Evolutionary conservation across 495 filamentous ascomycete genomes (phyloP), one percentile per base, ranked within the genome.

Genomic region (Aspergillus indologenus): DNA sequence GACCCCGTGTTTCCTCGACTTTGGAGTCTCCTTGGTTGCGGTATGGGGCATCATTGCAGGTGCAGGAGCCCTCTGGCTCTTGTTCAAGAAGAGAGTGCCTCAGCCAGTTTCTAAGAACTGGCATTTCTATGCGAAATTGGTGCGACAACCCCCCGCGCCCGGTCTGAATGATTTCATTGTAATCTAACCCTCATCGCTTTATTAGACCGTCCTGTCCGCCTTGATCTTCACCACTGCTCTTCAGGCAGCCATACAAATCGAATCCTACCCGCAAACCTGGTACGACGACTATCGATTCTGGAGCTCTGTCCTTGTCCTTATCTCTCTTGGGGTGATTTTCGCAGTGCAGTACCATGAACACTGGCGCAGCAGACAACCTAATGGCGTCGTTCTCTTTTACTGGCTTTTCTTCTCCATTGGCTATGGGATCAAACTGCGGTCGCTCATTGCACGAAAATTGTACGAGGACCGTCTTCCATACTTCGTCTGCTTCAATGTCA

Each of bases 111-210:
- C 80, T 31, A 94, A 90, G 76, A 88, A 96, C 72, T 96, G 92
- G 92, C 93, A 95, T 70, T 98, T 97, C 71, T 96, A 91, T 79
- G 78, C 84, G 14, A 98, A 98, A 70, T 79, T 96, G 80, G 90
- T 94, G 68, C 61, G 88, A 17, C 1, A 18, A 76, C 43, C 17
- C 50, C 20, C 31, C 9, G n/a, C 26, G 29, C 48, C 8, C 44
- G 29, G 19, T 11, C 44, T 44, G 19, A n/a, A 17, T 21, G 22
- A 9, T 34, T 21, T 29, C 23, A 21, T 49, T 45, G 1, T 68
- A 64, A 72, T 68, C 64, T 65, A 29, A 66, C 55, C 18, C 29
- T n/a, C 18, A 8, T 24, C 9, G 40, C 21, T 47, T n/a, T 18
- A n/a, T 40, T 71, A 95, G 91, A 75, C 75, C 14, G 79, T 96